These are phyloP conservation scores for Plasmopara halstedii DNA, from an alignment of 352 stramenopile genomes.

Conservation along the genomic window DNA sequence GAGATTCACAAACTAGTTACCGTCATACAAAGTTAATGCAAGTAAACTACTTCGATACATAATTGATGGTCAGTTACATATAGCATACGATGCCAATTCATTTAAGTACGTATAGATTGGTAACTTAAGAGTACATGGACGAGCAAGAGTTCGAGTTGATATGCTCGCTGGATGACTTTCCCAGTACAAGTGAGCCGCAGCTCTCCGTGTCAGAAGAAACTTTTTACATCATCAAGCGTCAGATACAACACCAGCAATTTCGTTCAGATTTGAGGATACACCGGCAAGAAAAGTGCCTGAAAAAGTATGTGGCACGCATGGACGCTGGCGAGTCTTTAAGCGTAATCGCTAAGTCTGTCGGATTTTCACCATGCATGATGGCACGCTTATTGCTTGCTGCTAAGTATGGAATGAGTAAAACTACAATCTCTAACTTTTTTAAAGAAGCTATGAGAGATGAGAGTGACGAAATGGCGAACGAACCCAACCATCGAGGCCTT, in stretches of 20 bases:
- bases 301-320: constrained; percentile 40
- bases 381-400: constrained; percentile 48
- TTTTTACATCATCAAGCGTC: constrained; percentile 53
- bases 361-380: constrained; percentile 66
- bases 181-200: not conserved
- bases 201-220: constrained; percentile 42
- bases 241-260: constrained; percentile 38
- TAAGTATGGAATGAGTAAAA: constrained; percentile 54
- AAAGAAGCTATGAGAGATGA: constrained; percentile 37
- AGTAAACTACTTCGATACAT: too few relatives aligned
- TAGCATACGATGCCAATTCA: too few relatives aligned
- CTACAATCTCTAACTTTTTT: constrained; percentile 58
- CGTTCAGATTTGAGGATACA: constrained; percentile 38
- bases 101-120: too few relatives aligned
- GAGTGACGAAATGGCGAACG: not conserved
- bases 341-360: constrained; percentile 32
- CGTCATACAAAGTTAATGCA: too few relatives aligned
- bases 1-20: too few relatives aligned
- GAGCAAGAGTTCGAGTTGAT: constrained; percentile 40
- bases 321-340: constrained; percentile 25
- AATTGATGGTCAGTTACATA: too few relatives aligned
- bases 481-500: constrained; percentile 16
- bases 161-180: constrained; percentile 35
- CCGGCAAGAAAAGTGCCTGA: constrained; percentile 50
- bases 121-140: too few relatives aligned